A percentile compares a stretch with the other conserved stretches of the same genome.
These are phyloP conservation scores for Hypholoma fasciculare DNA, from an alignment of 768 basidiomycete genomes.

Conservation along the genomic window DNA sequence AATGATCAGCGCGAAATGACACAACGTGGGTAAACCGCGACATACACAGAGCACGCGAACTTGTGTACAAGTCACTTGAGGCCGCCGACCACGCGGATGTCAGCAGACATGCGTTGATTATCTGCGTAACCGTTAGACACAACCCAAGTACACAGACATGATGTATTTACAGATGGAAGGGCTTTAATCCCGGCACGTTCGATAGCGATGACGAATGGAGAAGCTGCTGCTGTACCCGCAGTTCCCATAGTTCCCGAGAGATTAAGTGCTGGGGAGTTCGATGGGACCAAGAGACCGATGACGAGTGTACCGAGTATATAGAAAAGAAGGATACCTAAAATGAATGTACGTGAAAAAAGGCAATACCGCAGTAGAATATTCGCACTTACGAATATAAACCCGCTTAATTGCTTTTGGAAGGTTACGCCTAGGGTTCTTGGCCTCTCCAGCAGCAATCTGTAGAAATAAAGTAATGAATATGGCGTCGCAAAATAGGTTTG, in stretches of 20 bases:
- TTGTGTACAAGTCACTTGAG: slow-evolving; percentile 86
- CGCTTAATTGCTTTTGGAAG: slow-evolving; percentile 65
- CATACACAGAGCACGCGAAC: slow-evolving; percentile 83
- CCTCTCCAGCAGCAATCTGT: slow-evolving; percentile 86
- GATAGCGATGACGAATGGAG: slow-evolving; percentile 93
- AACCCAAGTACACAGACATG: background rate
- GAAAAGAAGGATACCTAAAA: slow-evolving; percentile 78
- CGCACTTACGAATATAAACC: slow-evolving; percentile 62
- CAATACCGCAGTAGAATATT: background rate
- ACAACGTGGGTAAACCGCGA: slow-evolving; percentile 5
- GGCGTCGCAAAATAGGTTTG: background rate
- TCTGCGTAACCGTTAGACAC: slow-evolving; percentile 31
- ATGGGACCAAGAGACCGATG: slow-evolving; percentile 85
- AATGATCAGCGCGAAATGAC: background rate
- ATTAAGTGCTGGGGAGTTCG: slow-evolving; percentile 48
- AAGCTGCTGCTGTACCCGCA: slow-evolving; percentile 67
- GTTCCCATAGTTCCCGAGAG: slow-evolving; percentile 53
- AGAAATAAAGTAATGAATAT: background rate
- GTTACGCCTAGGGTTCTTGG: slow-evolving; percentile 79
- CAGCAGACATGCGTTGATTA: slow-evolving; percentile 82
- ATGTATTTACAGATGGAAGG: slow-evolving; percentile 68
- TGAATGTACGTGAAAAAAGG: background rate
- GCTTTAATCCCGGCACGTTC: slow-evolving; percentile 79
- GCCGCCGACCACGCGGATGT: slow-evolving; percentile 95
- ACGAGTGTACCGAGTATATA: slow-evolving; percentile 68